Base-by-base conservation (phyloP, 2,329 filamentous ascomycete species). In the Fusarium burgessii region DNA sequence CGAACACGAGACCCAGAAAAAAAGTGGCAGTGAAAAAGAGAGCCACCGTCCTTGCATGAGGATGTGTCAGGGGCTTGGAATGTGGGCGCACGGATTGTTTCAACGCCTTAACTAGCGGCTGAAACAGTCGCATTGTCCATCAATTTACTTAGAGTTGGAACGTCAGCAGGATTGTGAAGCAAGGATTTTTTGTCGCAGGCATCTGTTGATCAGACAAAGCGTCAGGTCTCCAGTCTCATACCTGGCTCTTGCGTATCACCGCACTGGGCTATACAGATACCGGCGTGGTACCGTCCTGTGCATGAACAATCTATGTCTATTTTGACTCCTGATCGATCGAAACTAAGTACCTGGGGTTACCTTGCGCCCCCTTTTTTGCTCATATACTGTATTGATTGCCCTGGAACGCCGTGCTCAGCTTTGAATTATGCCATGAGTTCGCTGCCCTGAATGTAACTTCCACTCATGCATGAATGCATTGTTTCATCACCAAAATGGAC, bases 1-100 rank as follows among this genome's bases (percentile, higher is more conserved):
- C 23, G 11, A 18, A 14, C 33, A 47, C 29, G 32, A 66, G 62
- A 66, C 63, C 63, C 62, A 50, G 58, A 60, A 50, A 62, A 45
- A 61, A 47, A 29, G 47, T 40, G 29, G 29, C 45, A 38, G 42
- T 47, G 49, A 51, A 42, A 43, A 50, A 36, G 36, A 45, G 32
- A 59, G 38, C 41, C 35, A 61, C 64, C 36, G 52, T 69, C 59
- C 54, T 52, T 66, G 72, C 65, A 36, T 74, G 68, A 74, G 68
- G 59, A 61, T 59, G 41, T 64, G 57, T 47, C 54, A 66, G 60
- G 71, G 62, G 62, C 25, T 33, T 25, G 47, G 67, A 71, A 71
- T 68, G 70, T 63, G 62, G 62, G 56, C 54, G 69, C 73, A 76
- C 73, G 71, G 71, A 36, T 72, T 63, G 73, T 76, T 73, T 75